Conservation (phyloP, 2,329 filamentous ascomycete genomes). For the Fusarium annulatum region DNA sequence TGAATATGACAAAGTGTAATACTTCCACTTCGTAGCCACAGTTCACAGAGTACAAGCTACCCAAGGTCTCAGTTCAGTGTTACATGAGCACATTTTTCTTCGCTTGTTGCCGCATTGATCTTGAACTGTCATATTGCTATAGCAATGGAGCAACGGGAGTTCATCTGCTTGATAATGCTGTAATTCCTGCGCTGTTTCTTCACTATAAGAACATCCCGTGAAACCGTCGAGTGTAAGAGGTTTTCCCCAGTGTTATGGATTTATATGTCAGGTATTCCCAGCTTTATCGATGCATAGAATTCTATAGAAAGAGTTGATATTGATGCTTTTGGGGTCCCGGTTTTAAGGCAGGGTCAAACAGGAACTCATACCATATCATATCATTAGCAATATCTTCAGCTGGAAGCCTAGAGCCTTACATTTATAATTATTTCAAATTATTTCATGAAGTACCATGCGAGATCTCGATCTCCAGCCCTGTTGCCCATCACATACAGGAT, state of each 20-base stretch:
- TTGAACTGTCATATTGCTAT: rapidly evolving
- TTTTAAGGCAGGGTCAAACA: rapidly evolving
- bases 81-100: rapidly evolving
- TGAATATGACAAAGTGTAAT: neutral
- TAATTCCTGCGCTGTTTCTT: neutral
- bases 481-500: neutral
- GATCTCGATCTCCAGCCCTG: neutral
- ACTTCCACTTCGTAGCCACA: rapidly evolving
- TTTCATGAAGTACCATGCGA: neutral
- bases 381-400: rapidly evolving
- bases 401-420: too few relatives aligned
- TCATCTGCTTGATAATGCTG: neutral
- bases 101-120: rapidly evolving
- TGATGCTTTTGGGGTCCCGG: rapidly evolving
- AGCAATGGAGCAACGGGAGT: rapidly evolving
- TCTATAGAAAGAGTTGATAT: rapidly evolving
- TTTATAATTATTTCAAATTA: neutral
- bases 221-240: too few relatives aligned
- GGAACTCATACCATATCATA: rapidly evolving
- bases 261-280: rapidly evolving
- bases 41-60: too few relatives aligned
- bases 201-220: neutral
- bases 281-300: rapidly evolving
- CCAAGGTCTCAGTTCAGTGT: rapidly evolving
- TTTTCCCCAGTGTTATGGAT: rapidly evolving